Percentiles rank a stretch among this genome's conserved stretches.
These are phyloP conservation scores for Rhamnella rubrinervis DNA, from an alignment of 331 rosid genomes.

Conservation along the genomic window DNA sequence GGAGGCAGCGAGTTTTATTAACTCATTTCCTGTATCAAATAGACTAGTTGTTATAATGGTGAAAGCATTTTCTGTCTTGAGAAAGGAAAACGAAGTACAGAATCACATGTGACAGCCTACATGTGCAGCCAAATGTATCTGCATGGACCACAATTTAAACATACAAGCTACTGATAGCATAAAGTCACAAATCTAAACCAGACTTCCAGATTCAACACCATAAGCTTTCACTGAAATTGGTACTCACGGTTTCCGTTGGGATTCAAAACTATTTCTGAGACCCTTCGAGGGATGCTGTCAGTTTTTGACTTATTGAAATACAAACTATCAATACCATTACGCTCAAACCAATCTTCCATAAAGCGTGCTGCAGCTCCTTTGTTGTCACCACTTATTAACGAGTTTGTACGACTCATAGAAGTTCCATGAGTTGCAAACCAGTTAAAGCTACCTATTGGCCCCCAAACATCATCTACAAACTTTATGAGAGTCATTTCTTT, in stretches of 20 bases:
- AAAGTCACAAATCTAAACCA: not conserved
- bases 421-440: conserved; percentile 35
- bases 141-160: not conserved
- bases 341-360: conserved; percentile 33
- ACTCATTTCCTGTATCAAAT: conserved; percentile 13
- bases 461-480: conserved; percentile 23
- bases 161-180: not conserved
- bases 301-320: conserved; percentile 4
- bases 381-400: conserved; percentile 28
- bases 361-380: conserved; percentile 31
- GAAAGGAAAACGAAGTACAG: not conserved
- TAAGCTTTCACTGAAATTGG: not conserved
- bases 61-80: not conserved
- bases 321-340: conserved; percentile 2
- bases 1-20: conserved; percentile 20
- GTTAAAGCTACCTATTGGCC: conserved; percentile 23
- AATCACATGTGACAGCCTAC: not conserved
- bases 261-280: conserved; percentile 13
- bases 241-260: conserved; percentile 8
- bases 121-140: not conserved
- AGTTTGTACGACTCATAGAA: conserved; percentile 31
- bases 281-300: conserved; percentile 12
- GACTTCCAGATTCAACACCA: not conserved
- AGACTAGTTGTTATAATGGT: not conserved
- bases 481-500: conserved; percentile 30